Base-by-base conservation (phyloP, 148 eudicot species). In the Agrostemma githago region DNA sequence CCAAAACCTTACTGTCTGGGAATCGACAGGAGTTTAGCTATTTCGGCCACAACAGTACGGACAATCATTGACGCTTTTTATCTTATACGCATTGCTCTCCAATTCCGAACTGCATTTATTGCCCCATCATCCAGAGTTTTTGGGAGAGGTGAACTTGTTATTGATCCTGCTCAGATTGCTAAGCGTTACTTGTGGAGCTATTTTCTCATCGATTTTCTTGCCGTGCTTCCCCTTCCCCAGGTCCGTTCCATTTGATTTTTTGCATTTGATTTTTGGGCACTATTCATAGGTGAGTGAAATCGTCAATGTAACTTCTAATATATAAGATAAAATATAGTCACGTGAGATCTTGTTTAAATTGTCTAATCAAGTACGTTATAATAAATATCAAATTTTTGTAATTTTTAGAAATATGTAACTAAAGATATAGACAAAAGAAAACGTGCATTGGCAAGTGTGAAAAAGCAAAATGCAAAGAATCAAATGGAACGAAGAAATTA, bases 91-190 rank as follows among this genome's bases (percentile, higher is more conserved):
- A 91, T 91, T 91, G 93, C 81, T 70, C 87, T 91, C 53, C 91
- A 89, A 57, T 91, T 91, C 74, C 82, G 93, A 73, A 91, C 97
- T 53, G 97, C 97, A 56, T 91, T 82, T 60, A 89, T 91, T 84
- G 97, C 97, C 41, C 97, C 97, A 57, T 91, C 97, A 62, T 91
- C 97, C 62, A 82, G 91, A 74, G 97, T 91, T 59, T 91, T 91
- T 77, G 97, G 97, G 73, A 85, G 97, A 61, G 97, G 97, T 76
- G 97, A 91, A 87, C 97, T 91, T 75, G 97, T 91, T 59, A 89
- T 89, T 56, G 91, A 89, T 85, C 80, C 90, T 74, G 85, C 81
- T 48, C 85, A 91, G 79, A 91, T 91, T 72, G 97, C 97, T 11
- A 91, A 91, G 76, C 84, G 91, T 66, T 91, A 91, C 78, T 70